Base-by-base conservation (phyloP, 2,329 filamentous ascomycete species). In the Penicillium sp. region DNA sequence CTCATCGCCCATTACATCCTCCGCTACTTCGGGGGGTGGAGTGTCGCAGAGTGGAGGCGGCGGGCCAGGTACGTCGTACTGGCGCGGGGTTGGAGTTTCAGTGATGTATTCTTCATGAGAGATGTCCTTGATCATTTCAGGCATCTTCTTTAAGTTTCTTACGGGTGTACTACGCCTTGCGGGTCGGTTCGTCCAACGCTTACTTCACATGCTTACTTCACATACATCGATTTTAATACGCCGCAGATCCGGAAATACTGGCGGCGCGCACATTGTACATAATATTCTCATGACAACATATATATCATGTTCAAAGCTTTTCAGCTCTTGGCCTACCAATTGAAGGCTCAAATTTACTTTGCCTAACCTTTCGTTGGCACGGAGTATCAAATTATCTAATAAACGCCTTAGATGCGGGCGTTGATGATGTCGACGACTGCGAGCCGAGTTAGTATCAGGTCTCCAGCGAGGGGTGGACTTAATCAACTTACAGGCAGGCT, bases 401-500 rank as follows among this genome's bases (percentile, higher is more conserved):
- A 46, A 42, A 44, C 45, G 42, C 28, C 53, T 69, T 76, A 80
- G 60, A 76, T 68, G 60, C 79, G 82, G 65, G 81, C 77, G 74
- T 88, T 88, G 79, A 88, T 83, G 65, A 88, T 88, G 63, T 88
- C 84, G 65, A 86, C 81, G 69, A 88, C 78, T 81, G 54, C 2
- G 54, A 28, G 38, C 36, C 8, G 41, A 21, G 23, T 58, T 52
- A 54, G 49, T 26, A 49, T 58, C 36, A 51, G 51, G 38, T 12
- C 16, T 39, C 36, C 21, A 41, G 34, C 18, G 6, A 21, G 38
- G 16, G 23, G 24, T 44, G 42, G 39, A 36, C 29, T 24, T 10
- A 23, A 15, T 41, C 7, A 57, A 70, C 87, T 82, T 79, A 90
- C 87, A 96, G 63, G 90, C 92, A 71, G 93, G 93, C 86, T 97